phyloP scores from a whole-genome alignment of 2,329 filamentous ascomycete genomes.

The Zasmidium cellare region DNA sequence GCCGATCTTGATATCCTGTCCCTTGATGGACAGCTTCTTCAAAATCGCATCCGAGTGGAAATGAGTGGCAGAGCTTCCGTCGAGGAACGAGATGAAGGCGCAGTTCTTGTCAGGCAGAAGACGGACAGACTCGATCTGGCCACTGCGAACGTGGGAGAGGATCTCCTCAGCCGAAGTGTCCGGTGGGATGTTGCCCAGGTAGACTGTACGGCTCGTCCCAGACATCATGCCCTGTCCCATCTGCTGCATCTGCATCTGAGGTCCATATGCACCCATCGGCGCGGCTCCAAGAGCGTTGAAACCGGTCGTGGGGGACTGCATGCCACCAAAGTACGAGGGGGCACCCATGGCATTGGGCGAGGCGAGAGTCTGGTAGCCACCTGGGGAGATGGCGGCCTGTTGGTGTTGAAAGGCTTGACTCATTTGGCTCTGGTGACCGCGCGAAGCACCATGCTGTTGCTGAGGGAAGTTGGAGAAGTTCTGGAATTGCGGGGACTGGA shows the following conservation, averaged over 20 bases:
- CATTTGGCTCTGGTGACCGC: constrained; percentile 48
- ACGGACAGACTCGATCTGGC: constrained; percentile 98
- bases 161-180: constrained; percentile 98
- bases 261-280: constrained; percentile 39
- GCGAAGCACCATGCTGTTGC: constrained; percentile 48
- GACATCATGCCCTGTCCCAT: constrained; percentile 79
- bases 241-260: constrained; percentile 54
- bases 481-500: constrained; percentile 89
- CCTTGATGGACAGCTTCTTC: constrained; percentile 98
- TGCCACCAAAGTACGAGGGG: constrained; percentile 74
- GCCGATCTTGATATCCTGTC: constrained; percentile 98
- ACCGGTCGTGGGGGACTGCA: constrained; percentile 82
- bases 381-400: constrained; percentile 68
- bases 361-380: constrained; percentile 80
- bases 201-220: constrained; percentile 93
- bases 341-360: constrained; percentile 82
- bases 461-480: constrained; percentile 76
- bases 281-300: constrained; percentile 62
- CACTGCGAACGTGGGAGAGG: constrained; percentile 90
- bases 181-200: constrained; percentile 96
- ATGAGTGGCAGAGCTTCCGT: constrained; percentile 95
- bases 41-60: constrained; percentile 99
- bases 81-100: constrained; percentile 98
- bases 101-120: constrained; percentile 98
- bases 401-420: constrained; percentile 75